A percentile compares a stretch with the other conserved stretches of the same genome.
phyloP scores from a whole-genome alignment of 1,284 basidiomycete genomes.

The Hymenochaete sp. region DNA sequence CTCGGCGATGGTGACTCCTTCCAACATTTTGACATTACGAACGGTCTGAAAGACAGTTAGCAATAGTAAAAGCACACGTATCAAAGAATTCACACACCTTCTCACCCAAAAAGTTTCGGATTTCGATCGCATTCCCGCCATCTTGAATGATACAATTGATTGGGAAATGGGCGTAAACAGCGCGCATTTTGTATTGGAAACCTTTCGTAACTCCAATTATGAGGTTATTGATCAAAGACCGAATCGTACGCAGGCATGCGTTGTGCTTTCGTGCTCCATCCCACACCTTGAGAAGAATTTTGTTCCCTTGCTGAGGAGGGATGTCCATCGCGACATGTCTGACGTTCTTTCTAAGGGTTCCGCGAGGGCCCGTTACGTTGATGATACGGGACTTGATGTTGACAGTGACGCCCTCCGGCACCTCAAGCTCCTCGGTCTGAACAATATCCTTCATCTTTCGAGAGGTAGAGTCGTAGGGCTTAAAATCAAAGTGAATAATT shows the following conservation, averaged over 20 bases:
- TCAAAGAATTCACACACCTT: slow-evolving; percentile 45
- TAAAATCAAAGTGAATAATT: no score
- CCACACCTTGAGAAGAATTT: slow-evolving; percentile 93
- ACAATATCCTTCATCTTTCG: slow-evolving; percentile 85
- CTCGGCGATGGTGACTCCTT: slow-evolving; percentile 81
- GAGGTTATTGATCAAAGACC: slow-evolving; percentile 95
- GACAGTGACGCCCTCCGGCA: slow-evolving; percentile 82
- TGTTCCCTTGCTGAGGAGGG: slow-evolving; percentile 62
- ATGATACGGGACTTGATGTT: slow-evolving; percentile 84
- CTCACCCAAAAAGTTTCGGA: slow-evolving; percentile 98
- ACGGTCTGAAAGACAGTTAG: slow-evolving; percentile 51
- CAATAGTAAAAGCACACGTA: slow-evolving; percentile 4
- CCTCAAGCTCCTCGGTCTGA: slow-evolving; percentile 88
- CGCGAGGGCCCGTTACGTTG: slow-evolving; percentile 84
- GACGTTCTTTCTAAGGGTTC: slow-evolving; percentile 84
- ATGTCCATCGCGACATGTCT: slow-evolving; percentile 97
- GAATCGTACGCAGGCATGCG: slow-evolving; percentile 94
- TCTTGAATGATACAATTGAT: slow-evolving; percentile 98
- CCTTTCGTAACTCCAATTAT: slow-evolving; percentile 96
- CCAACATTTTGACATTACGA: slow-evolving; percentile 87
- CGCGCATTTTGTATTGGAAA: slow-evolving; percentile 99
- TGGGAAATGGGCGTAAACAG: slow-evolving; percentile 99
- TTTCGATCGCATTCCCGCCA: slow-evolving; percentile 74
- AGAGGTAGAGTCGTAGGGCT: no score
- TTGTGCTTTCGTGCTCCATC: slow-evolving; percentile 98